A percentile compares a stretch with the other conserved stretches of the same genome.
These are phyloP conservation scores for Amanita muscaria DNA, from an alignment of 768 basidiomycete genomes.

Conservation along the genomic window DNA sequence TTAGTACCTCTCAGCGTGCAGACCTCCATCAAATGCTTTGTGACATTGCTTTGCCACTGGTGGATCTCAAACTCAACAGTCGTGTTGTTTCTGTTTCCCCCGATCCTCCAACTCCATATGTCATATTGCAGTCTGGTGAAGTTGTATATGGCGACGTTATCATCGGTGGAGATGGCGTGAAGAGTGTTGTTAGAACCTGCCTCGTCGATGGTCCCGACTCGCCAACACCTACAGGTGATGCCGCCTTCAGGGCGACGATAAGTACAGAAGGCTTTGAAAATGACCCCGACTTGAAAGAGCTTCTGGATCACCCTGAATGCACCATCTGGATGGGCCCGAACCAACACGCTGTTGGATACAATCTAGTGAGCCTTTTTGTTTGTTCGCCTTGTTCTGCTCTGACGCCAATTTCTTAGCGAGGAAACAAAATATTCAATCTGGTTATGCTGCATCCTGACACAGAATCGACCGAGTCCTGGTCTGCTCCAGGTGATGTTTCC, in stretches of 20 bases:
- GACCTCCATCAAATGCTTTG: constrained; percentile 35
- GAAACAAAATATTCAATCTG: constrained; percentile 34
- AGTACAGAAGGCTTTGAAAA: constrained; percentile 33
- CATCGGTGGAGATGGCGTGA: constrained; percentile 42
- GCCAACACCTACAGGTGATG: constrained; percentile 50
- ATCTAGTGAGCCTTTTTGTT: constrained; percentile 21
- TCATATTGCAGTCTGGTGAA: constrained; percentile 35
- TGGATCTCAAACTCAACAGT: constrained; percentile 26
- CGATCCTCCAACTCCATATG: constrained; percentile 17
- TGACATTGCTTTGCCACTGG: constrained; percentile 26
- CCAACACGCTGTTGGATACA: constrained; percentile 29
- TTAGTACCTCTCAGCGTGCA: constrained; percentile 29
- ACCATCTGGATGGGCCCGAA: constrained; percentile 53
- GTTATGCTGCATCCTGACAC: constrained; percentile 34
- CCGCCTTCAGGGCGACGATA: constrained; percentile 51
- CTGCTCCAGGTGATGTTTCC: constrained; percentile 29
- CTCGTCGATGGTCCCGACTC: constrained; percentile 39
- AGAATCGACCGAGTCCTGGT: constrained; percentile 36
- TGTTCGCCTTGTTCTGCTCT: not conserved
- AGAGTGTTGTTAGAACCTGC: constrained; percentile 38
- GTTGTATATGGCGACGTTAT: constrained; percentile 35
- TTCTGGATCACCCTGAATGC: constrained; percentile 46
- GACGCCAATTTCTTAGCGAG: constrained; percentile 17
- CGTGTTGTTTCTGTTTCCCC: constrained; percentile 21
- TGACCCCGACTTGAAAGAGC: constrained; percentile 41